Base-by-base conservation (phyloP, 2,329 filamentous ascomycete genomes). In the Verticillium tricorpus region DNA sequence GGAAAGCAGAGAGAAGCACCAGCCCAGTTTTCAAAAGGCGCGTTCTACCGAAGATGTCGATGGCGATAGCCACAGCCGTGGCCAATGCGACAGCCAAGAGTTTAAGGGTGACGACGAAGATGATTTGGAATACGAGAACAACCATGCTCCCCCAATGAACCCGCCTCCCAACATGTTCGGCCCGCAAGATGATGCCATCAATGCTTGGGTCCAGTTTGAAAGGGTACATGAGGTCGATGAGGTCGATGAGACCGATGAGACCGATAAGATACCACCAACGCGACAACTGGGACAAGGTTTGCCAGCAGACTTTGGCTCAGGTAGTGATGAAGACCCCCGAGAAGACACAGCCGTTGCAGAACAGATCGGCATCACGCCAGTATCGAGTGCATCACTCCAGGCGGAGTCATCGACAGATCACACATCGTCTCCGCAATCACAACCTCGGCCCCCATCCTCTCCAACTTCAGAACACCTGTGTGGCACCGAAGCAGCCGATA, bases 71-170 rank as follows among this genome's bases (percentile, higher is more conserved):
- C 6, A 56, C 55, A 9, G 14, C 19, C 58, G 19, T 37, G 19
- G 58, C 14, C 1, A 55, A 55, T 9, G 35, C 22, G 58, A 39
- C 50, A 31, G 22, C n/a, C 31, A 55, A 56, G 58, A 60, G 19
- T 34, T 55, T 40, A 45, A 15, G 22, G 11, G 8, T 5, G 58
- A 60, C 11, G 22, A 14, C 34, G 37, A 40, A 57, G 54, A 56
- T 11, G 54, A 57, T 19, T 57, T 32, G 39, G 55, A 34, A 19
- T 19, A 61, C 28, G 31, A 61, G n/a, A 61, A 57, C 31, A 61
- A 40, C 34, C 50, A 45, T 15, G 37, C 40, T 52, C 40, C 59
- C 54, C 35, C 45, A 57, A 32, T 34, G 45, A 32, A 57, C 55
- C 52, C 52, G 11, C 28, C 31, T 34, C 37, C 37, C n/a, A 22